Evolutionary conservation across 257 asterid species (phyloP), one percentile per base, ranked within the genome.

Genomic region (Jacaranda copaia): DNA sequence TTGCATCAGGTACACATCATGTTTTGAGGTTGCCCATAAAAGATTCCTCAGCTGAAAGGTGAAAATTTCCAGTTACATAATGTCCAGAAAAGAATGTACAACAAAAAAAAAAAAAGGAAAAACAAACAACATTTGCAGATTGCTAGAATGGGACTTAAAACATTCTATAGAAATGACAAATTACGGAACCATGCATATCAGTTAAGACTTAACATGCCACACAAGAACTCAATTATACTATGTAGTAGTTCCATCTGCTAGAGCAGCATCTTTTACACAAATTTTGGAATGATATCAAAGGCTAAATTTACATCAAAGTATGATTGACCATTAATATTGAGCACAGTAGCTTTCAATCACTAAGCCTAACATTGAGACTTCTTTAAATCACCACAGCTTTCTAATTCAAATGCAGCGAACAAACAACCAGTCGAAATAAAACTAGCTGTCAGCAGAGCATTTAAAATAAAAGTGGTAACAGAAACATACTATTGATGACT

Each of bases 1-100:
- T 81, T 93, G 97, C 85, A 91, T 87, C 73, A 95, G 89, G 78
- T 95, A 95, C 6, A 90, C 97, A 70, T 95, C 99, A 59, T 95
- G 96, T 76, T 95, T 95, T 59, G 99, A 93, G 70, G 97, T 91
- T 40, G 97, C 88, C 88, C 91, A 87, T 36, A 92, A 59, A 73
- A 92, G 96, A 80, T 88, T 92, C 76, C 97, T 86, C 80, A 92
- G 85, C 97, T 92, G 89, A 81, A 79, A 75, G 46, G 70, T 55
- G 73, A 15, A 39, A 68, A 73, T 5, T 68, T 67, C 49, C 70
- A 53, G 78, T 61, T 55, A 78, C 38, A 14, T 40, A 18, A 18
- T 12, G 3, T 4, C 32, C 49, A 20, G 16, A 45, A 2, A 76
- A 20, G 5, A 2, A 55, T 10, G 32, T 16, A 16, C 8, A 56